Percentiles rank a stretch among this genome's conserved stretches.
phyloP scores from a whole-genome alignment of 1,139 yeast genomes.

The Blastobotrys aristatus region DNA sequence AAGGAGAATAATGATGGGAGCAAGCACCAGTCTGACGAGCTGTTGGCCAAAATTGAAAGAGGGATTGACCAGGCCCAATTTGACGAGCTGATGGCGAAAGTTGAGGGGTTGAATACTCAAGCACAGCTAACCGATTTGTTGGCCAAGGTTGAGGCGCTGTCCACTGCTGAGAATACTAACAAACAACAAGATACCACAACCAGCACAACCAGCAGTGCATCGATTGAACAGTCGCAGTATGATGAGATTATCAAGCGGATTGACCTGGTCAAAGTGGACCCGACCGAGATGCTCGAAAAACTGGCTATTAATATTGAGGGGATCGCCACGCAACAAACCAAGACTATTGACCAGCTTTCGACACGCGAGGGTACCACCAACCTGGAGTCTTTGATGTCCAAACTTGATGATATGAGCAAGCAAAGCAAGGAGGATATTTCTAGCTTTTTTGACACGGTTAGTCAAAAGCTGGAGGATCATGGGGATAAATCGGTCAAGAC shows the following conservation, averaged over 20 bases:
- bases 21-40: neutral
- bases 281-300: neutral
- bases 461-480: conserved; percentile 5
- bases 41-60: conserved; percentile 2
- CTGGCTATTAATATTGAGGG: neutral
- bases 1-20: neutral
- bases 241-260: neutral
- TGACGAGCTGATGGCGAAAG: conserved; percentile 7
- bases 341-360: neutral
- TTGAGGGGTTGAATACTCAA: conserved; percentile 1
- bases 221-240: neutral
- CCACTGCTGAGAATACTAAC: too few relatives aligned
- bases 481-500: conserved; percentile 10
- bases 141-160: neutral
- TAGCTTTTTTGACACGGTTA: conserved; percentile 2
- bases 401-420: neutral
- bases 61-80: neutral
- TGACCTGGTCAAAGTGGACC: neutral
- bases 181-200: neutral
- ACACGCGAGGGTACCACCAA: neutral
- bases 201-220: neutral
- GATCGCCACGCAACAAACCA: neutral
- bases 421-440: conserved; percentile 2
- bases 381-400: neutral
- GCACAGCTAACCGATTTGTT: neutral